Percentiles rank a stretch among this genome's conserved stretches.
These are phyloP conservation scores for Exophiala aquamarina DNA, from an alignment of 2,329 filamentous ascomycete genomes.

Conservation along the genomic window DNA sequence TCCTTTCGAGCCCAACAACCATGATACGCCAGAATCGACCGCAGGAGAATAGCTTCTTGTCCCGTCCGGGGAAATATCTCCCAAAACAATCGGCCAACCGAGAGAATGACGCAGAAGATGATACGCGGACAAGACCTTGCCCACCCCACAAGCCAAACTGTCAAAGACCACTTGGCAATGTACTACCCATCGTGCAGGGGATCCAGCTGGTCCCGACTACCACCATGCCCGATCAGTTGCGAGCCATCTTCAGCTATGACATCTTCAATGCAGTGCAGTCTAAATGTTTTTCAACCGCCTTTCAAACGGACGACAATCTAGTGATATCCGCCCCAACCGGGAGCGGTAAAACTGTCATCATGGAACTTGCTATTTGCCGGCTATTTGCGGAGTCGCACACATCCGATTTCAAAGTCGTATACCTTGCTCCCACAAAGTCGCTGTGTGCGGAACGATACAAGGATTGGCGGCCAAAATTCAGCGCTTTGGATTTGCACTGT, in stretches of 20 bases:
- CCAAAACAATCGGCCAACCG: too few species aligned
- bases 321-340: conserved; percentile 80
- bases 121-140: too few species aligned
- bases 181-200: conserved; percentile 52
- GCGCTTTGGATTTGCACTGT: conserved; percentile 64
- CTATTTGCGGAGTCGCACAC: conserved; percentile 58
- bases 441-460: conserved; percentile 73
- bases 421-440: conserved; percentile 82
- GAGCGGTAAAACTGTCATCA: conserved; percentile 78
- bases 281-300: conserved; percentile 69
- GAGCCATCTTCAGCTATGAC: conserved; percentile 68
- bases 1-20: too few species aligned
- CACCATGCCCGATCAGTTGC: conserved; percentile 68
- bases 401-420: conserved; percentile 75
- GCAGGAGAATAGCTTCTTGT: too few species aligned
- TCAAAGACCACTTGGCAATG: too few species aligned
- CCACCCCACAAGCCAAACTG: too few species aligned
- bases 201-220: conserved; percentile 60
- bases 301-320: conserved; percentile 69
- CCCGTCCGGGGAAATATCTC: too few species aligned
- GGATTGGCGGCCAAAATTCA: conserved; percentile 78
- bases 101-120: too few species aligned
- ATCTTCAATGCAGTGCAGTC: conserved; percentile 83
- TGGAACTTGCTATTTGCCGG: conserved; percentile 80
- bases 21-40: too few species aligned